Evolutionary conservation across 2,329 filamentous ascomycete species (phyloP).

Genomic region (Dothideomycetidae sp.): DNA sequence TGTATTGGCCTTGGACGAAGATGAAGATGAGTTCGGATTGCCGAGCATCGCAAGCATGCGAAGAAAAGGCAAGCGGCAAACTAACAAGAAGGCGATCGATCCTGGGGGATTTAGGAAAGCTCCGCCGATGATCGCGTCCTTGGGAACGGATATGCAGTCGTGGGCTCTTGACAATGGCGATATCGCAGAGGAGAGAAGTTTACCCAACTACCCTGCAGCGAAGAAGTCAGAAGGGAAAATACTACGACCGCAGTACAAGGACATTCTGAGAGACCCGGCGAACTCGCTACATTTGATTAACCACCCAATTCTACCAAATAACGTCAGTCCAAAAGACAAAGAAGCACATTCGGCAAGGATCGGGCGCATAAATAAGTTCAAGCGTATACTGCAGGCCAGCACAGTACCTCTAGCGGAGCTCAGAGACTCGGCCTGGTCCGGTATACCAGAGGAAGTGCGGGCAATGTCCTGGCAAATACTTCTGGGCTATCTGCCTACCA

Average conservation of each 20-base stretch:
- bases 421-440: slow-evolving; percentile 79
- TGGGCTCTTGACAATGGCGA: slow-evolving; percentile 75
- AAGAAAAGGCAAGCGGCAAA: slow-evolving; percentile 44
- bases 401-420: slow-evolving; percentile 77
- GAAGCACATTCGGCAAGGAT: slow-evolving; percentile 80
- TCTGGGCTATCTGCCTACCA: slow-evolving; percentile 91
- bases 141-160: slow-evolving; percentile 12
- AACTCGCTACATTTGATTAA: slow-evolving; percentile 91
- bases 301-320: slow-evolving; percentile 59
- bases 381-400: slow-evolving; percentile 82
- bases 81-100: slow-evolving; percentile 31
- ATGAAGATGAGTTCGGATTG: slow-evolving; percentile 89
- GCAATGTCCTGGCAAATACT: slow-evolving; percentile 98
- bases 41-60: slow-evolving; percentile 88
- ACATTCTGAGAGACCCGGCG: slow-evolving; percentile 71
- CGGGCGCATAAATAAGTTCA: slow-evolving; percentile 96
- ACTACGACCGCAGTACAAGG: slow-evolving; percentile 90
- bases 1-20: slow-evolving; percentile 66
- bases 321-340: slow-evolving; percentile 66
- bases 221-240: slow-evolving; percentile 93
- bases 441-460: slow-evolving; percentile 84
- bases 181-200: slow-evolving; percentile 78
- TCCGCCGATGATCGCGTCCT: slow-evolving; percentile 9
- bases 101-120: slow-evolving; percentile 21
- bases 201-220: slow-evolving; percentile 69